A percentile compares a stretch with the other conserved stretches of the same genome.
Evolutionary conservation across 352 stramenopile species (phyloP).

Genomic region (Pythium brassicae): DNA sequence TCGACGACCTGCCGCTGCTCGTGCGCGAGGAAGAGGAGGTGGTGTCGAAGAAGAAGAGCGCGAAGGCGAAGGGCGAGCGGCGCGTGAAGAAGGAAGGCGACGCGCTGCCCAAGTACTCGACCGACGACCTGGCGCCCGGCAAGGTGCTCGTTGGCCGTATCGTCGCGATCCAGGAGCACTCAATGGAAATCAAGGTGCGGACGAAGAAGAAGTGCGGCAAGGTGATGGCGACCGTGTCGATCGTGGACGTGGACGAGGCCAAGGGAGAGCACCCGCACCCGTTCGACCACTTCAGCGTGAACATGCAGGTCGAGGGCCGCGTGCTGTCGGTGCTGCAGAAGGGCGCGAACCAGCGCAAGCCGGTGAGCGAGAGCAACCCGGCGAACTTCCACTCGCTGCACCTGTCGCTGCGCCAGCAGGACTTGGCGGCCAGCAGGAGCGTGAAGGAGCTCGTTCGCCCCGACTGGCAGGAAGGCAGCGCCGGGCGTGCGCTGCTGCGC

Average conservation of each 20-base stretch:
- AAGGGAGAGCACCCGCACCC: conserved; percentile 50
- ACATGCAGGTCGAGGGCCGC: conserved; percentile 63
- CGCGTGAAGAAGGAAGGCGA: conserved; percentile 24
- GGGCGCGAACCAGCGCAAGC: conserved; percentile 83
- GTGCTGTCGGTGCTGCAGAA: conserved; percentile 67
- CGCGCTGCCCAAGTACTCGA: conserved; percentile 63
- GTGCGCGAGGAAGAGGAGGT: conserved; percentile 48
- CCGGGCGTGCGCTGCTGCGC: conserved; percentile 59
- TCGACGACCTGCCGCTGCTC: conserved; percentile 68
- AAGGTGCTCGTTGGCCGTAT: conserved; percentile 69
- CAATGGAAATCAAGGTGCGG: conserved; percentile 83
- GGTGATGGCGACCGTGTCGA: conserved; percentile 69
- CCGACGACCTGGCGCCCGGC: conserved; percentile 54
- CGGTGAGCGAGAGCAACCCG: conserved; percentile 70
- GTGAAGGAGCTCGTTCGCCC: conserved; percentile 48
- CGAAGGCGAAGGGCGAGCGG: conserved; percentile 16
- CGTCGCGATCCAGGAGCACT: conserved; percentile 70
- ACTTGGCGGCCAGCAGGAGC: conserved; percentile 35
- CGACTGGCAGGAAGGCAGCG: conserved; percentile 74
- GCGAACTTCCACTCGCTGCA: conserved; percentile 69
- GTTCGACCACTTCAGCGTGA: conserved; percentile 77
- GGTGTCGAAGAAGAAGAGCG: conserved; percentile 26
- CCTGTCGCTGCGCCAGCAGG: conserved; percentile 59
- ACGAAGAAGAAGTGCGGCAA: conserved; percentile 71
- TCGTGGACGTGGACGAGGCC: conserved; percentile 73